Percentiles rank a stretch among this genome's conserved stretches.
Evolutionary conservation across 768 basidiomycete genomes (phyloP).

Genomic region (Tricholoma flavovirens): DNA sequence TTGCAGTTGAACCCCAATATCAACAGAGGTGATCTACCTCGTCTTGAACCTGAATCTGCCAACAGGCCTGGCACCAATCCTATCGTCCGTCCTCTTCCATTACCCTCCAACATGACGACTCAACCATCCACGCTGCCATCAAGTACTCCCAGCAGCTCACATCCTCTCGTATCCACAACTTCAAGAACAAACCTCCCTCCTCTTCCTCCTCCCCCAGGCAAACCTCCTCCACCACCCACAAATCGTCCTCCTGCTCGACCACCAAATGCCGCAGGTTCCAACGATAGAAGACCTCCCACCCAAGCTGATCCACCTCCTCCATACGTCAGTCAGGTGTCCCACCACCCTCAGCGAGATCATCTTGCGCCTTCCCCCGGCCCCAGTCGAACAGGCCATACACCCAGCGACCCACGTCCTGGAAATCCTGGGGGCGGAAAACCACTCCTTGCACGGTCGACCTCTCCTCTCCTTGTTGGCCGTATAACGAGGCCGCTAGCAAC

Average conservation of each 20-base stretch:
- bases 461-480: conserved; percentile 34
- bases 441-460: conserved; percentile 35
- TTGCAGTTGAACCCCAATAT: conserved; percentile 60
- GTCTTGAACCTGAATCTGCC: conserved; percentile 62
- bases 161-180: conserved; percentile 28
- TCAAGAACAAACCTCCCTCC: conserved; percentile 53
- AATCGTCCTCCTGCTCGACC: conserved; percentile 31
- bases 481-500: conserved; percentile 22
- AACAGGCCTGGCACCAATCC: conserved; percentile 26
- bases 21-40: conserved; percentile 60
- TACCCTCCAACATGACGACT: conserved; percentile 32
- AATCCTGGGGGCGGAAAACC: conserved; percentile 39
- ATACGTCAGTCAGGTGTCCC: conserved; percentile 38
- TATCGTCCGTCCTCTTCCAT: conserved; percentile 44
- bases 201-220: conserved; percentile 62
- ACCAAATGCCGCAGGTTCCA: conserved; percentile 24
- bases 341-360: conserved; percentile 31
- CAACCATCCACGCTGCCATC: conserved; percentile 19
- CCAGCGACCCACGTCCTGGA: conserved; percentile 55
- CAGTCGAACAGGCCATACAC: conserved; percentile 46
- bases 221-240: conserved; percentile 53
- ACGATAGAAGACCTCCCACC: conserved; percentile 50
- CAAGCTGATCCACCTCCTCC: conserved; percentile 38
- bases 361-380: conserved; percentile 39
- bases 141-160: conserved; percentile 27